Evolutionary conservation across 371 early-diverging fungal genomes (phyloP), one percentile per base, ranked within the genome.

Genomic region (Lichtheimia hyalospora): DNA sequence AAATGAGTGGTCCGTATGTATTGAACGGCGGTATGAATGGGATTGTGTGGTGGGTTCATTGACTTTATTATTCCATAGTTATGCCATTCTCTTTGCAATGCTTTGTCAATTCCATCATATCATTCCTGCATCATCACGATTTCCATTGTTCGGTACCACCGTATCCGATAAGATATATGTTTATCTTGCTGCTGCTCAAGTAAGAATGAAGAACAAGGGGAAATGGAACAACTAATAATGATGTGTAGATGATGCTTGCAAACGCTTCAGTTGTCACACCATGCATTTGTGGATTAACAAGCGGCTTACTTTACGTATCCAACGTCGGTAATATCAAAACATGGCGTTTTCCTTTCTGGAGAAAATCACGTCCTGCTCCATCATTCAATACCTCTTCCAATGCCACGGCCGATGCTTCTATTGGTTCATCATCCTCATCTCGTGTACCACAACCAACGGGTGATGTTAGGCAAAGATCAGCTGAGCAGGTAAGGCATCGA

Each of bases 1-100:
- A n/a, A 87, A 81, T 72, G 88, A 88, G 21, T 77, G 85, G 21
- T 65, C 74, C n/a, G 87, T 87, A 69, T 88, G 82, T 66, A 46
- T 46, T 46, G 18, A 2, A 75, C 75, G 23, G 83, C 76, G 77
- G 59, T 62, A 43, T 5, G 15, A 3, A 57, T 21, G 43, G 28
- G 25, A 55, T 48, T 12, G 16, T 42, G 16, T 13, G 13, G 13
- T n/a, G 20, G 3, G 54, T 13, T 15, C 20, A 25, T 41, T 16
- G 20, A 5, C 18, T 4, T 40, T 23, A 27, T 24, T 49, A 16
- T 54, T 25, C 39, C 28, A 49, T 55, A 78, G 74, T 0, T 88
- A 83, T 62, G 89, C 87, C 0, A 39, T 85, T 6, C 48, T 89
- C 13, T 89, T 87, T 67, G 81, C 89, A 2, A 78, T 77, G 10